A percentile compares a stretch with the other conserved stretches of the same genome.
phyloP scores from a whole-genome alignment of 2,329 filamentous ascomycete species.

The Cladosporium oxysporum region DNA sequence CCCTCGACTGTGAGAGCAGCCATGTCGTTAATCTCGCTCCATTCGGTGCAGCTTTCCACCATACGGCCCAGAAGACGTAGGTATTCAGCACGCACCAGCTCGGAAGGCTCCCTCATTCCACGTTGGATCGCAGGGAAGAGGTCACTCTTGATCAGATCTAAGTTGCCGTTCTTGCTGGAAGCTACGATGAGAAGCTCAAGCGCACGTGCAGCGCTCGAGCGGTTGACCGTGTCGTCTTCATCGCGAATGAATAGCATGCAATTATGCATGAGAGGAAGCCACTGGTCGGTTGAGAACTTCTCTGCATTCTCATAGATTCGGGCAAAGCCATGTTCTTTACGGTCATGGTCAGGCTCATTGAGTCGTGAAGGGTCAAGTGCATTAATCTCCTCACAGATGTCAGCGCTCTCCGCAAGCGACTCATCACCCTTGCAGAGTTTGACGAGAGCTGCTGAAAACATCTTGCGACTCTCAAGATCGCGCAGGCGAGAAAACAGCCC shows the following conservation, averaged over 20 bases:
- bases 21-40: conserved; percentile 74
- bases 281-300: conserved; percentile 69
- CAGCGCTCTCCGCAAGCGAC: conserved; percentile 63
- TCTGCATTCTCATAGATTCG: conserved; percentile 66
- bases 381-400: conserved; percentile 77
- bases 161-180: conserved; percentile 47
- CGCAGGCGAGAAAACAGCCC: conserved; percentile 89
- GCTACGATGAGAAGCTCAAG: conserved; percentile 71
- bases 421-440: conserved; percentile 68
- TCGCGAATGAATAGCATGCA: conserved; percentile 83
- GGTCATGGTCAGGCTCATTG: conserved; percentile 86
- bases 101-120: conserved; percentile 67
- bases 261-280: conserved; percentile 86
- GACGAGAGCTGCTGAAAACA: conserved; percentile 71
- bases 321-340: conserved; percentile 74
- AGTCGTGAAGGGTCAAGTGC: conserved; percentile 71
- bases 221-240: conserved; percentile 83
- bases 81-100: conserved; percentile 81
- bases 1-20: conserved; percentile 66
- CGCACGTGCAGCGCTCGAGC: conserved; percentile 78
- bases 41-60: conserved; percentile 68
- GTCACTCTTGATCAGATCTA: conserved; percentile 53
- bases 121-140: conserved; percentile 39
- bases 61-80: conserved; percentile 77
- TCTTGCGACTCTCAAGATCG: conserved; percentile 72